phyloP scores from a whole-genome alignment of 1,284 basidiomycete species.

The Golubevia pallescens region DNA sequence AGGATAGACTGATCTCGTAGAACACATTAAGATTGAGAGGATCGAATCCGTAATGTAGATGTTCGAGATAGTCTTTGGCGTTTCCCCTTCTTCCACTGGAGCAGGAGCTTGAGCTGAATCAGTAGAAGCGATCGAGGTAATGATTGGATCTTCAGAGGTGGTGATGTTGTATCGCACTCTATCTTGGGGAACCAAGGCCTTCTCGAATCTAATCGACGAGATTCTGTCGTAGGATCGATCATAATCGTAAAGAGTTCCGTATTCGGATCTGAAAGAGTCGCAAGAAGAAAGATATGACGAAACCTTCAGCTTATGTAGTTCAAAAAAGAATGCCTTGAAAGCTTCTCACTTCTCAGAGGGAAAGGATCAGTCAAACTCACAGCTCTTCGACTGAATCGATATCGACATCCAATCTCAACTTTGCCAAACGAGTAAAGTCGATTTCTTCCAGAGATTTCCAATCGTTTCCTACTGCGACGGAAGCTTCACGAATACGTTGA shows the following conservation, averaged over 20 bases:
- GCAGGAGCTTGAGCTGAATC: not conserved
- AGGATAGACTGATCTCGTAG: constrained; percentile 91
- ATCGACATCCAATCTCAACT: constrained; percentile 86
- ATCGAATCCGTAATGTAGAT: constrained; percentile 74
- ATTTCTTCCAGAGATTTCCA: constrained; percentile 97
- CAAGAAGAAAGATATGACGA: too few relatives aligned
- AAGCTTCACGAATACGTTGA: constrained; percentile 88
- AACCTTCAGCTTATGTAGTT: too few relatives aligned
- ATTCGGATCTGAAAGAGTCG: constrained; percentile 78
- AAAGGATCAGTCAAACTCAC: constrained; percentile 4
- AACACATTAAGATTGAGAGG: constrained; percentile 93
- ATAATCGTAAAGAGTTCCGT: constrained; percentile 90
- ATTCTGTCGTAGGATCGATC: constrained; percentile 95
- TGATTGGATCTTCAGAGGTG: constrained; percentile 87
- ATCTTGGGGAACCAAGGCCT: constrained; percentile 87
- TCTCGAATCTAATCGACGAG: constrained; percentile 84
- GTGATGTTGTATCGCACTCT: constrained; percentile 97
- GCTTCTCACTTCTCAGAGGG: too few relatives aligned
- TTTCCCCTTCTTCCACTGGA: too few relatives aligned
- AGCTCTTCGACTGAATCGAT: constrained; percentile 41
- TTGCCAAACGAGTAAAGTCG: constrained; percentile 90
- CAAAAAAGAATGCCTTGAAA: too few relatives aligned
- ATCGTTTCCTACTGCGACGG: constrained; percentile 86
- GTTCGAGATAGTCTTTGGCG: not conserved
- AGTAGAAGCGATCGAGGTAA: constrained; percentile 36